These are phyloP conservation scores for Sequoia sempervirens DNA, from an alignment of 75 land plant species.

Conservation along the genomic window DNA sequence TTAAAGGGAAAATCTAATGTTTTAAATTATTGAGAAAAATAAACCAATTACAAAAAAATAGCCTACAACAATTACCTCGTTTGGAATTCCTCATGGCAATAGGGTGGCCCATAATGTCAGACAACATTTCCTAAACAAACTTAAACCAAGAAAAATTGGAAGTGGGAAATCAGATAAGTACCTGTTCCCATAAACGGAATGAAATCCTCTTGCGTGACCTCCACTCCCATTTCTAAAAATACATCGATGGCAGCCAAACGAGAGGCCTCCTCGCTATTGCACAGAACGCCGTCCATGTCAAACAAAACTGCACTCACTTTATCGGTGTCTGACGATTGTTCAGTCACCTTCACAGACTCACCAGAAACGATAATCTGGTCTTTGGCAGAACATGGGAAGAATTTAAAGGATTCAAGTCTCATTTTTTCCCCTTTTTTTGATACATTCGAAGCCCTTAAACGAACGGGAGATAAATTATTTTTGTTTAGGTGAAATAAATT, in stretches of 20 bases:
- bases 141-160: background rate
- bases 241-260: slow-evolving; percentile 81
- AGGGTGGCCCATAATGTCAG: background rate
- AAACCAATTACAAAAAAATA: background rate
- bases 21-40: background rate
- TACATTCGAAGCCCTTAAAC: background rate
- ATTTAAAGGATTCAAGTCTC: background rate
- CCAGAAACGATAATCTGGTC: background rate
- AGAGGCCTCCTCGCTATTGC: slow-evolving; percentile 90
- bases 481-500: background rate
- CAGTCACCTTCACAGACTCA: background rate
- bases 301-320: slow-evolving; percentile 89
- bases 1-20: background rate
- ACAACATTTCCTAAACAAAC: background rate
- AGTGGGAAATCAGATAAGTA: slow-evolving; percentile 6
- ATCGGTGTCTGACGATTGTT: slow-evolving; percentile 23
- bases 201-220: slow-evolving; percentile 72
- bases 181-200: slow-evolving; percentile 95
- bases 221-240: slow-evolving; percentile 73
- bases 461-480: background rate
- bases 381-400: background rate
- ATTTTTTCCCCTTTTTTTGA: background rate
- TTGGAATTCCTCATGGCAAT: background rate
- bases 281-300: slow-evolving; percentile 99
- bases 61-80: background rate